Conservation (phyloP, 2,329 filamentous ascomycete species). For the Claviceps capensis region DNA sequence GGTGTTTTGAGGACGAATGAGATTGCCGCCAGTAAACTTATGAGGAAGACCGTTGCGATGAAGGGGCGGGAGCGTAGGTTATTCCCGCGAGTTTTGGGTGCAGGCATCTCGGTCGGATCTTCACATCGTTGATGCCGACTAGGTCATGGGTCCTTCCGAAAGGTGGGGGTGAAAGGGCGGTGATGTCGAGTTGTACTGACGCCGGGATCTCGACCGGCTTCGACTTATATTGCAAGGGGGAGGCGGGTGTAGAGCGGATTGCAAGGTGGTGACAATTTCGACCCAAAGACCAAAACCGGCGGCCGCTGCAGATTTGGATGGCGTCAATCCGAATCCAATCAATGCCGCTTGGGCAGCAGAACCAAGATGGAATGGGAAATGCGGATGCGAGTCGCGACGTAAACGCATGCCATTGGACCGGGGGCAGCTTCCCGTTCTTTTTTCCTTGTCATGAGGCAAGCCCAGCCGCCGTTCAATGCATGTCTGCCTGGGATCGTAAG, state of each 20-base stretch:
- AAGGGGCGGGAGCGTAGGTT: conserved; percentile 34
- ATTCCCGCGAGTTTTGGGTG: conserved; percentile 15
- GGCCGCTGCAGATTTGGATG: neutral
- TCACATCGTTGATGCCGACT: conserved; percentile 6
- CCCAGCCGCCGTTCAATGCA: neutral
- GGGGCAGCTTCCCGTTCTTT: neutral
- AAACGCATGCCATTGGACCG: conserved; percentile 1
- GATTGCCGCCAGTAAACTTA: conserved; percentile 32
- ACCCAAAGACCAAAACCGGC: neutral
- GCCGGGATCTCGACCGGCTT: neutral
- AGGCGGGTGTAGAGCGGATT: neutral
- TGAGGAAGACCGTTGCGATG: conserved; percentile 30
- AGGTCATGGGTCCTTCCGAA: neutral
- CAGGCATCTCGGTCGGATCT: conserved; percentile 8
- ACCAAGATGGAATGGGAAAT: neutral
- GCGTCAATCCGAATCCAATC: neutral
- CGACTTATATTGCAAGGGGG: neutral
- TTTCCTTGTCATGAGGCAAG: neutral
- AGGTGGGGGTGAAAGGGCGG: neutral
- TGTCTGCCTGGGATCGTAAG: conserved; percentile 1
- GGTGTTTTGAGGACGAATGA: conserved; percentile 22
- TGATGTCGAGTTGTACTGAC: neutral
- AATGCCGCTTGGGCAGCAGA: neutral
- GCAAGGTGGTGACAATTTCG: neutral
- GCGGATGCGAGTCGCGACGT: neutral